Conservation (phyloP, 495 filamentous ascomycete species). For the Mytilinidion resinicola region DNA sequence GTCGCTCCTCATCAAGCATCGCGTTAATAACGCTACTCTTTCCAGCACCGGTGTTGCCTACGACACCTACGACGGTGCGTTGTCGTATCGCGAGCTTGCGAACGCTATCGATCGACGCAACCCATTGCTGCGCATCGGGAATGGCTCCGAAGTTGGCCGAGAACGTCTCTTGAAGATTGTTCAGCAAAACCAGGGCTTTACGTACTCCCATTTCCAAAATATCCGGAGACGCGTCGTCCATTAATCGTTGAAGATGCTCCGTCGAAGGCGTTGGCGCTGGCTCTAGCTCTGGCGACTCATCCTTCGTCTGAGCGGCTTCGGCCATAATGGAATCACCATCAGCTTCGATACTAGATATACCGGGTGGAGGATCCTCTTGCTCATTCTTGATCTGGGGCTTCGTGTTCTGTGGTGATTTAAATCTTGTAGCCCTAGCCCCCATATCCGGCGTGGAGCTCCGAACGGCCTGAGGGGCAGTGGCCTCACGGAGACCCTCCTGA, state of each 20-base stretch:
- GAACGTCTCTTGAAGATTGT: conserved; percentile 31
- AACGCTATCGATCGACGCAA: conserved; percentile 40
- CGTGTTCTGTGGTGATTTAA: too few species aligned
- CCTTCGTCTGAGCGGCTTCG: background rate
- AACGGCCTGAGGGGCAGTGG: too few species aligned
- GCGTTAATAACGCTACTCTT: conserved; percentile 35
- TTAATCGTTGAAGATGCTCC: conserved; percentile 34
- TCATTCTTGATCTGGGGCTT: too few species aligned
- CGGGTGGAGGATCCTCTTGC: too few species aligned
- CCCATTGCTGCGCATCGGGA: conserved; percentile 38
- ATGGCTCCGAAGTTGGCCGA: conserved; percentile 7
- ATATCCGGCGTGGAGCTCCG: too few species aligned
- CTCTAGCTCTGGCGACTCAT: background rate
- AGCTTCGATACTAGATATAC: too few species aligned
- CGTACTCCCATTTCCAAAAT: conserved; percentile 40
- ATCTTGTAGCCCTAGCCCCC: too few species aligned
- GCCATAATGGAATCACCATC: background rate
- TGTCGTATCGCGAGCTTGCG: conserved; percentile 34
- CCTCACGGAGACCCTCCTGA: too few species aligned
- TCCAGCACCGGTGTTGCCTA: conserved; percentile 34
- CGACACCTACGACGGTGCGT: conserved; percentile 32
- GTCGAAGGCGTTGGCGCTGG: background rate
- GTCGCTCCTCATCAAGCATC: conserved; percentile 36
- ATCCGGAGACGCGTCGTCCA: conserved; percentile 28
- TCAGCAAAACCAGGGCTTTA: conserved; percentile 35